A percentile compares a stretch with the other conserved stretches of the same genome.
These are phyloP conservation scores for Colletotrichum agaves DNA, from an alignment of 2,329 filamentous ascomycete genomes.

Conservation along the genomic window DNA sequence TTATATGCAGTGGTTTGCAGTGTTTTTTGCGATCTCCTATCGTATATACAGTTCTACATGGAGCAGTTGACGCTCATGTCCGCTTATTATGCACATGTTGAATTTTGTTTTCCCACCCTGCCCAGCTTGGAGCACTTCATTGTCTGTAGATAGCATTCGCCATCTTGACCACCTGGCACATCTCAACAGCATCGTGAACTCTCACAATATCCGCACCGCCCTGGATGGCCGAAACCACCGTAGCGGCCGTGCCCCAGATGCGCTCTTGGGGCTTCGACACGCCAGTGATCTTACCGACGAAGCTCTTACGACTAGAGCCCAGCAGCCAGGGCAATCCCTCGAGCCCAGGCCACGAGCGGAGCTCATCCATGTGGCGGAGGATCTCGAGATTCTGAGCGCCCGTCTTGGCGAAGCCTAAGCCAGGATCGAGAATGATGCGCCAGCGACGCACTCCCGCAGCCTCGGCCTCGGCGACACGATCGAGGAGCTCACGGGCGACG, in stretches of 20 bases:
- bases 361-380: constrained; percentile 71
- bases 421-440: constrained; percentile 95
- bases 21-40: not conserved
- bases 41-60: no score
- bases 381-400: constrained; percentile 84
- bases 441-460: constrained; percentile 86
- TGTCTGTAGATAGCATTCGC: constrained; percentile 90
- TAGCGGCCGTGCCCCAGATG: constrained; percentile 87
- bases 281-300: constrained; percentile 85
- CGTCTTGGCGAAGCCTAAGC: constrained; percentile 93
- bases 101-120: not conserved
- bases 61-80: not conserved
- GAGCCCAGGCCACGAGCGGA: constrained; percentile 73
- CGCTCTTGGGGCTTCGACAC: constrained; percentile 76
- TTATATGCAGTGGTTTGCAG: no score
- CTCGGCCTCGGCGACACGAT: constrained; percentile 78
- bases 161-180: constrained; percentile 86
- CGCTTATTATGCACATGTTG: not conserved
- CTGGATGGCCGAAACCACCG: constrained; percentile 84
- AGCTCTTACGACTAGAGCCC: constrained; percentile 88
- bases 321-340: constrained; percentile 86
- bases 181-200: constrained; percentile 90
- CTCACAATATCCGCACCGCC: constrained; percentile 92
- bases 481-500: constrained; percentile 74
- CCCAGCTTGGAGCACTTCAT: constrained; percentile 36